Evolutionary conservation across 345 rosid species (phyloP).

Genomic region (Gossypium anomalum): DNA sequence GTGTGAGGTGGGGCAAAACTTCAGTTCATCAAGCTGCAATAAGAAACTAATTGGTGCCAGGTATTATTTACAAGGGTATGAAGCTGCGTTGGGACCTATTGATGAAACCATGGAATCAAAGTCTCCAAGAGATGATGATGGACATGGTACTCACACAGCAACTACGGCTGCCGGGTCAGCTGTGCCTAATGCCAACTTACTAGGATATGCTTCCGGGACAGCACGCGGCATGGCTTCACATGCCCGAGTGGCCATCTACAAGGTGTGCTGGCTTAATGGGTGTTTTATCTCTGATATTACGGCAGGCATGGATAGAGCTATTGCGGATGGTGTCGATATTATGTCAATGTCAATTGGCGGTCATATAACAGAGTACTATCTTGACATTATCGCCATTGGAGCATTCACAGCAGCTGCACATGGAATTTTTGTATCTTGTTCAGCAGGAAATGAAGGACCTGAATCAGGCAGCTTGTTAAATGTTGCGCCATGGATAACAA

Average conservation of each 20-base stretch:
- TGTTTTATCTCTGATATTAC: conserved; percentile 54
- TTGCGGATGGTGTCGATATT: conserved; percentile 55
- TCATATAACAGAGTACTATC: conserved; percentile 41
- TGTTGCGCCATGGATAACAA: conserved; percentile 60
- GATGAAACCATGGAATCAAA: conserved; percentile 45
- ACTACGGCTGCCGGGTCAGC: conserved; percentile 55
- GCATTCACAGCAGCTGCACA: conserved; percentile 47
- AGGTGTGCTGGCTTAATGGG: conserved; percentile 63
- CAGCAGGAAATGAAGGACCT: conserved; percentile 63
- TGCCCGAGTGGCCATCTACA: conserved; percentile 56
- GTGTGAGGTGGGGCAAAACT: conserved; percentile 43
- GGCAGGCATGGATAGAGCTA: conserved; percentile 51
- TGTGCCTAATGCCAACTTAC: conserved; percentile 43
- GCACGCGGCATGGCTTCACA: conserved; percentile 64
- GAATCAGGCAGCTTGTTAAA: conserved; percentile 31
- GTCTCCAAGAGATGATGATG: conserved; percentile 62
- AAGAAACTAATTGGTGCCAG: conserved; percentile 58
- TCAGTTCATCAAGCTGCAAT: conserved; percentile 48
- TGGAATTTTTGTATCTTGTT: conserved; percentile 55
- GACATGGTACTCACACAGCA: conserved; percentile 64
- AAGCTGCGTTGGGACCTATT: conserved; percentile 42
- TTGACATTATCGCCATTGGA: conserved; percentile 51
- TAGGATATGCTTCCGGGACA: conserved; percentile 47
- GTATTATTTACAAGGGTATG: conserved; percentile 50
- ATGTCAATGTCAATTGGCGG: conserved; percentile 67